These are phyloP conservation scores for Talinum fruticosum DNA, from an alignment of 148 eudicot genomes.

Conservation along the genomic window DNA sequence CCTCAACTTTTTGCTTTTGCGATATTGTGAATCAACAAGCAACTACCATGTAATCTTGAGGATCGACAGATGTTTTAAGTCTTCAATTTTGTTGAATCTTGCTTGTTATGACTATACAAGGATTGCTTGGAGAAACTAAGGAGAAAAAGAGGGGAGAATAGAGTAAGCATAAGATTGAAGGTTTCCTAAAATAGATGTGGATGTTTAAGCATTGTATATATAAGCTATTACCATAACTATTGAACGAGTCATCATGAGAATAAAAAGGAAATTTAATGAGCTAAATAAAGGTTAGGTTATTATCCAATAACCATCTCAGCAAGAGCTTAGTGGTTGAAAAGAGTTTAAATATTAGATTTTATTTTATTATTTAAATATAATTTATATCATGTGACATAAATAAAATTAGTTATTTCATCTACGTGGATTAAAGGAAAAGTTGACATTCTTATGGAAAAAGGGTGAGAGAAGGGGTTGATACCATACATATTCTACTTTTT, in stretches of 20 bases:
- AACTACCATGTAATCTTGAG: not conserved
- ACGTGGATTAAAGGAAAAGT: too few relatives aligned
- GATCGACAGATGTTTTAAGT: not conserved
- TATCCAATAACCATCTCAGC: not conserved
- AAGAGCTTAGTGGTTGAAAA: not conserved
- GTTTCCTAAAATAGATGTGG: slow-evolving; percentile 24
- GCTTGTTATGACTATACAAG: not conserved
- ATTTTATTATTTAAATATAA: too few relatives aligned
- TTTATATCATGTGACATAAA: too few relatives aligned
- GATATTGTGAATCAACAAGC: not conserved
- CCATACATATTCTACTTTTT: too few relatives aligned
- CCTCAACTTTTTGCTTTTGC: slow-evolving; percentile 9
- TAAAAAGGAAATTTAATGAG: slow-evolving; percentile 16
- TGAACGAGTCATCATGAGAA: slow-evolving; percentile 27
- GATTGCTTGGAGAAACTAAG: not conserved
- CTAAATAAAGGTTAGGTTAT: not conserved
- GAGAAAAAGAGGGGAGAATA: slow-evolving; percentile 31
- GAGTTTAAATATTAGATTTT: too few relatives aligned
- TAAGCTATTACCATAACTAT: slow-evolving; percentile 16
- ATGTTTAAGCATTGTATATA: slow-evolving; percentile 14
- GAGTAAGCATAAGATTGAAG: slow-evolving; percentile 16
- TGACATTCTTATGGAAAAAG: too few relatives aligned
- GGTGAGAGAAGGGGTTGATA: too few relatives aligned
- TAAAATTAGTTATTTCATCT: too few relatives aligned
- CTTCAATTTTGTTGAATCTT: not conserved